These are phyloP conservation scores for Pseudisothecium myosuroides DNA, from an alignment of 225 moss, liverwort and hornwort species.

Conservation along the genomic window DNA sequence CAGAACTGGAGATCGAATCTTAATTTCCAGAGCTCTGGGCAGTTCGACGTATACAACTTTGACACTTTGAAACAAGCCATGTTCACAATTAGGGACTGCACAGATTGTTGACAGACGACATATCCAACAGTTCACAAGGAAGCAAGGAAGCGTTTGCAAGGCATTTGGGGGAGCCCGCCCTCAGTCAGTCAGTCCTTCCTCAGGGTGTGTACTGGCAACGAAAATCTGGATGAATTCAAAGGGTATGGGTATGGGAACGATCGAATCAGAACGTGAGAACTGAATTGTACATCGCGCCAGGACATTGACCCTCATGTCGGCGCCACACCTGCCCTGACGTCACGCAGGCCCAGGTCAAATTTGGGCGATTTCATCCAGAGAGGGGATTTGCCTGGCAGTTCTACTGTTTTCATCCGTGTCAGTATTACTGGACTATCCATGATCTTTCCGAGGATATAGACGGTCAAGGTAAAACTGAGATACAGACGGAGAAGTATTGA, in stretches of 20 bases:
- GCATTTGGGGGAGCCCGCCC: background rate
- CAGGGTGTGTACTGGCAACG: background rate
- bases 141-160: background rate
- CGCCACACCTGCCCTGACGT: background rate
- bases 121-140: background rate
- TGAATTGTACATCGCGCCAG: background rate
- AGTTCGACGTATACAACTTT: background rate
- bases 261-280: background rate
- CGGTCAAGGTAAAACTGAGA: background rate
- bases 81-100: background rate
- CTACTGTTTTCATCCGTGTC: background rate
- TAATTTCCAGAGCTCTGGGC: background rate
- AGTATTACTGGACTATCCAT: background rate
- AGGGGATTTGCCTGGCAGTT: too few relatives aligned
- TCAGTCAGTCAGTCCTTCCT: too few relatives aligned
- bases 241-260: background rate
- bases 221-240: background rate
- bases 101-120: background rate
- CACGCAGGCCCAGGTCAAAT: background rate
- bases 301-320: background rate
- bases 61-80: background rate
- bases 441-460: background rate
- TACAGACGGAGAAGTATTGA: background rate
- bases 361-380: background rate
- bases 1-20: background rate